Evolutionary conservation across 2,329 filamentous ascomycete species (phyloP).

Genomic region (Penicillium sp.): DNA sequence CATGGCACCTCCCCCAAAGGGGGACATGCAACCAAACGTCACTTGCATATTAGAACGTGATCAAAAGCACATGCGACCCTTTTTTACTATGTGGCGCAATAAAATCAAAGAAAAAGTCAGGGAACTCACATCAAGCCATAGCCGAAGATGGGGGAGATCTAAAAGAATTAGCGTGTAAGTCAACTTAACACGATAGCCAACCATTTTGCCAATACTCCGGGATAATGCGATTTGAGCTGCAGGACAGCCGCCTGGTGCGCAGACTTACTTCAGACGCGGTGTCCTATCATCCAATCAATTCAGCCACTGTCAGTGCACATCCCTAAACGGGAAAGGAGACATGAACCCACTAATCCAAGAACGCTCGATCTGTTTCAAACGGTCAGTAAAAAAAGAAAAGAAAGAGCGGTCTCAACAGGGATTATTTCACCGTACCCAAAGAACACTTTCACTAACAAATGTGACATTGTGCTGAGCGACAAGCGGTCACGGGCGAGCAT

Average conservation of each 20-base stretch:
- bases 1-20: not conserved
- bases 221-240: slow-evolving; percentile 23
- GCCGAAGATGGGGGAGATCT: slow-evolving; percentile 36
- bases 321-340: slow-evolving; percentile 2
- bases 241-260: slow-evolving; percentile 25
- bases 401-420: slow-evolving; percentile 12
- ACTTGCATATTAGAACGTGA: slow-evolving; percentile 28
- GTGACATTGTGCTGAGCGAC: slow-evolving; percentile 50
- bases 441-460: slow-evolving; percentile 54
- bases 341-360: slow-evolving; percentile 49
- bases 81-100: slow-evolving; percentile 20
- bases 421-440: slow-evolving; percentile 43
- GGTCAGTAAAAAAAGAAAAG: slow-evolving; percentile 9
- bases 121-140: slow-evolving; percentile 34
- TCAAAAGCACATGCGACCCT: slow-evolving; percentile 24
- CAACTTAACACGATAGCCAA: slow-evolving; percentile 34
- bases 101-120: not conserved
- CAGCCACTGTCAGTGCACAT: slow-evolving; percentile 30
- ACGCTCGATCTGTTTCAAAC: slow-evolving; percentile 41
- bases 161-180: slow-evolving; percentile 30
- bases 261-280: slow-evolving; percentile 33
- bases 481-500: slow-evolving; percentile 52
- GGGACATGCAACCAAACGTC: slow-evolving; percentile 2
- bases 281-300: slow-evolving; percentile 35
- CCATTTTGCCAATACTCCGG: slow-evolving; percentile 26